Evolutionary conservation across 2,329 filamentous ascomycete genomes (phyloP), one percentile per base, ranked within the genome.

Genomic region (Colletotrichum sojae): DNA sequence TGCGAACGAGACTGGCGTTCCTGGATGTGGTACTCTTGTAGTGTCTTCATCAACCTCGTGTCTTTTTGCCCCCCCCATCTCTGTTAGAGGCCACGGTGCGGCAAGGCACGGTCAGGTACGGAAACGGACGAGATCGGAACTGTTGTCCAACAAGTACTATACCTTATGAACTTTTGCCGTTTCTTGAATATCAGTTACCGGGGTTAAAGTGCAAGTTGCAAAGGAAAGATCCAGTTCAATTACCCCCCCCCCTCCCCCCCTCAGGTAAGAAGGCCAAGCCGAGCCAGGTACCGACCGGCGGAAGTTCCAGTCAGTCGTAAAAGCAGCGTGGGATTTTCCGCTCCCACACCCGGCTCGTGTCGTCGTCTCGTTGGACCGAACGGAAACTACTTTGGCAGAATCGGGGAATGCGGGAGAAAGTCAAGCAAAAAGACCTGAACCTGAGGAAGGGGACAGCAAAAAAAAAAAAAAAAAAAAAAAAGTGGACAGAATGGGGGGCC

Each of bases 1-100:
- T 61, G 67, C 67, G 67, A 69, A 69, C 51, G 67, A 69, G 59
- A 25, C 55, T 67, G 67, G 55, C 51, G 62, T 69, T 69, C 13
- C 40, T 60, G 53, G 15, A 39, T 20, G 54, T 59, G 43, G 48
- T 36, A 46, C 18, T n/a, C 52, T 36, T 22, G 3, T 9, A 36
- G 43, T 52, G 15, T 12, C 31, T 31, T 60, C 20, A 59, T 39
- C 52, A 15, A 25, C 46, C 18, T n/a, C 12, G 8, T 16, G 27
- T 43, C 22, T 8, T 22, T 36, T 36, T 8, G n/a, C n/a, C n/a
- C 31, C 31, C 27, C 27, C 31, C 31, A 10, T 36, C 31, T 36
- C 31, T 36, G 8, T 36, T 4, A 10, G 8, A 36, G 8, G 31
- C 8, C 31, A 36, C 31, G 31, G 31, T 36, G 6, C 31, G 31